Conservation (phyloP, 352 stramenopile species). For the Phytophthora colocasiae region DNA sequence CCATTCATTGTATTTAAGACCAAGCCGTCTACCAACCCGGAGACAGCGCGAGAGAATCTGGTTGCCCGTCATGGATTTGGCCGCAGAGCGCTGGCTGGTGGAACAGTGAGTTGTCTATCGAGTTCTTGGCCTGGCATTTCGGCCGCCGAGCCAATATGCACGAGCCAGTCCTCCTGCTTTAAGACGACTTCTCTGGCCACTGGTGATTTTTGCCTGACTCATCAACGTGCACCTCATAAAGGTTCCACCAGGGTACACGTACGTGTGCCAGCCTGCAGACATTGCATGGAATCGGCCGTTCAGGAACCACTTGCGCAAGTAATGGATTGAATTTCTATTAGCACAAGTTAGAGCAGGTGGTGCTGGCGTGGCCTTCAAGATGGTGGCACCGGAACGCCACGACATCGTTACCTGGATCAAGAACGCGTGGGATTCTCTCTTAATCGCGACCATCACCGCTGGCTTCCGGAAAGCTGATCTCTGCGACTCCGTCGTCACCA, state of each 20-base stretch:
- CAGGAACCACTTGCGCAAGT: not conserved
- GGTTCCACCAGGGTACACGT: too few species aligned
- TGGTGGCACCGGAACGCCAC: not conserved
- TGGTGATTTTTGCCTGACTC: slow-evolving; percentile 7
- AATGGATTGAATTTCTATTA: not conserved
- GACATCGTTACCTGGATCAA: slow-evolving; percentile 7
- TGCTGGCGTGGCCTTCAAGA: slow-evolving; percentile 7
- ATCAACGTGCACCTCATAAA: slow-evolving; percentile 13
- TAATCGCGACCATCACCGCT: not conserved
- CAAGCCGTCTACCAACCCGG: slow-evolving; percentile 9
- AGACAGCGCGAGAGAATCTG: too few species aligned
- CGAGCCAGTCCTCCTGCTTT: slow-evolving; percentile 6
- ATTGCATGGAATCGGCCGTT: not conserved
- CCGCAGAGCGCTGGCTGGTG: too few species aligned
- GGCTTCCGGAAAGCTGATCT: slow-evolving; percentile 1
- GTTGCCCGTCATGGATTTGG: slow-evolving; percentile 32
- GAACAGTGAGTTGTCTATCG: slow-evolving; percentile 20
- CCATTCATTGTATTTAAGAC: slow-evolving; percentile 42
- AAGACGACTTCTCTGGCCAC: slow-evolving; percentile 13
- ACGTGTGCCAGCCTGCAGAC: not conserved
- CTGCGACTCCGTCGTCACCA: too few species aligned
- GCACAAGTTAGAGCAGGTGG: not conserved
- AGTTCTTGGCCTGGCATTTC: slow-evolving; percentile 28
- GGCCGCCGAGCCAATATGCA: slow-evolving; percentile 1
- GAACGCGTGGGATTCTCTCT: not conserved